Conservation (phyloP, 176 grass and related monocot species). For the Eremochloa ophiuroides region DNA sequence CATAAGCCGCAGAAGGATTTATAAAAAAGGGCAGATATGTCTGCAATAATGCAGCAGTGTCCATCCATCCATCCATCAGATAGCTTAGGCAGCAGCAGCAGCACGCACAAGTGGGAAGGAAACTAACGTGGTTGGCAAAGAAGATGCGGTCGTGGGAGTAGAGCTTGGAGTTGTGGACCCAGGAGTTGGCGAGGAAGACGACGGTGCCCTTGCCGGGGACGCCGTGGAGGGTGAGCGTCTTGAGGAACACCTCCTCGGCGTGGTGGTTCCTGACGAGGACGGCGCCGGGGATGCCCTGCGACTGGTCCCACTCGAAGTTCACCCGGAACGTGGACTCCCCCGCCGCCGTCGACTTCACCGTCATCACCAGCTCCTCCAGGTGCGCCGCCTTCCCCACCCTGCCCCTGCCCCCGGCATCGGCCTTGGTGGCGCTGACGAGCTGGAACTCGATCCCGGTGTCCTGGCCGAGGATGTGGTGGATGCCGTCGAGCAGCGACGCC, state of each 20-base stretch:
- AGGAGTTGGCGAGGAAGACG: constrained; percentile 86
- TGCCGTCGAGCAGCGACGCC: constrained; percentile 58
- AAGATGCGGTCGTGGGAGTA: constrained; percentile 60
- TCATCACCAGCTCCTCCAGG: constrained; percentile 49
- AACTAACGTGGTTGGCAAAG: constrained; percentile 72
- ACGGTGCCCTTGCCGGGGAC: constrained; percentile 56
- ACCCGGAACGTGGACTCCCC: constrained; percentile 55
- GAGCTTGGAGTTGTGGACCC: constrained; percentile 42
- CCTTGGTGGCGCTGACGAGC: constrained; percentile 72
- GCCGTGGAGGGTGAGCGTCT: constrained; percentile 59
- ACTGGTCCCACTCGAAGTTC: constrained; percentile 67
- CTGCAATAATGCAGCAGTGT: no score
- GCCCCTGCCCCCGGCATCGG: constrained; percentile 43
- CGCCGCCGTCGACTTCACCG: constrained; percentile 16
- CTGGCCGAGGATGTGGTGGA: constrained; percentile 52
- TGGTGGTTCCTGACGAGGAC: constrained; percentile 66
- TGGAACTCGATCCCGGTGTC: constrained; percentile 40
- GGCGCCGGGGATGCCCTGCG: constrained; percentile 69
- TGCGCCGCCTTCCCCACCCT: constrained; percentile 45
- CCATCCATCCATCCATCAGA: no score
- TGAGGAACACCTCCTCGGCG: constrained; percentile 56
- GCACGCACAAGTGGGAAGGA: neutral
- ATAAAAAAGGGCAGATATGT: no score
- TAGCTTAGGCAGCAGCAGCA: no score
- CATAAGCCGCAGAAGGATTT: no score